Percentiles rank a stretch among this genome's conserved stretches.
These are phyloP conservation scores for Pugionium cornutum DNA, from an alignment of 345 rosid species.

Conservation along the genomic window DNA sequence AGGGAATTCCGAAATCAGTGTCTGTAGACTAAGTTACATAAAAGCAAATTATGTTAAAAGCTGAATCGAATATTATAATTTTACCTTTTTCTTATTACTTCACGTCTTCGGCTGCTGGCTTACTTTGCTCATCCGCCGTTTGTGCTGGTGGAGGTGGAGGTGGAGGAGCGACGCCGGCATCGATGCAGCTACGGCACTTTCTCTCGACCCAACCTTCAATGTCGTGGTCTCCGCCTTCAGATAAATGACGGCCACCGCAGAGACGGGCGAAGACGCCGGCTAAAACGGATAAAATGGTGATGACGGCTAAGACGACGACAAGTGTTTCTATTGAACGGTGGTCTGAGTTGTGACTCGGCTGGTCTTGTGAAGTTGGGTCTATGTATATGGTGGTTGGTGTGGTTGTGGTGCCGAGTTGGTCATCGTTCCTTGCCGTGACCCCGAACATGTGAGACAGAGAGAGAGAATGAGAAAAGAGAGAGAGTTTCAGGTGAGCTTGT, in stretches of 20 bases:
- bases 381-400: conserved; percentile 43
- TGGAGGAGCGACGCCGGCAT: conserved; percentile 55
- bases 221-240: conserved; percentile 66
- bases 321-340: conserved; percentile 74
- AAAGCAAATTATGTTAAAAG: conserved; percentile 12
- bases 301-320: conserved; percentile 80
- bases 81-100: conserved; percentile 14
- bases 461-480: conserved; percentile 17
- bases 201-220: conserved; percentile 91
- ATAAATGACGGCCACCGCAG: conserved; percentile 73
- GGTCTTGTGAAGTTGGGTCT: conserved; percentile 39
- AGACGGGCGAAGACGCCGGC: conserved; percentile 76
- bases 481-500: conserved; percentile 36
- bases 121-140: conserved; percentile 41
- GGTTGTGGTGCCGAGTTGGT: conserved; percentile 34
- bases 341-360: conserved; percentile 32
- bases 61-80: conserved; percentile 8
- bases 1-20: conserved; percentile 34
- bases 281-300: conserved; percentile 63
- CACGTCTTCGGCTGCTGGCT: conserved; percentile 47
- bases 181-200: conserved; percentile 81
- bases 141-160: conserved; percentile 41
- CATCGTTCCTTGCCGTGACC: conserved; percentile 31
- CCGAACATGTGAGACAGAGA: conserved; percentile 25
- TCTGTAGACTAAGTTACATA: conserved; percentile 33